A percentile compares a stretch with the other conserved stretches of the same genome.
These are phyloP conservation scores for Kodamaea fukazawae DNA, from an alignment of 805 yeast genomes.

Conservation along the genomic window DNA sequence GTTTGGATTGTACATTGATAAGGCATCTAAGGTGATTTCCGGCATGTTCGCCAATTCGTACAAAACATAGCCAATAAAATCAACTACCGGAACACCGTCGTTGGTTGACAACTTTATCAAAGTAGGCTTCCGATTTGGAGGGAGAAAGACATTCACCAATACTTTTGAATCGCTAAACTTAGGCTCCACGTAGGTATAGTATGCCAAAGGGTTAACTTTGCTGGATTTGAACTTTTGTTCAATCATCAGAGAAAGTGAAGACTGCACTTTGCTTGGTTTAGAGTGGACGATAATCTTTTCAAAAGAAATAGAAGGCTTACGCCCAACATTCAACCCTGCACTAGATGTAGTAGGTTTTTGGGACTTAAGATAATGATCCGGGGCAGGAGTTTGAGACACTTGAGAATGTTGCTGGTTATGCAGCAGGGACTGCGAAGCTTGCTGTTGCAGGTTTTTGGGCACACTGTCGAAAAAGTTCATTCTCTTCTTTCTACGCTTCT, in stretches of 20 bases:
- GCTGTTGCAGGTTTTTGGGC: constrained; percentile 10
- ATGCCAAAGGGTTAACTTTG: constrained; percentile 44
- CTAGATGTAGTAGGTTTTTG: background rate
- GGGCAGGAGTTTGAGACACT: constrained; percentile 9
- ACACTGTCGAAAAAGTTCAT: constrained; percentile 16
- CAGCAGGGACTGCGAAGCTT: background rate
- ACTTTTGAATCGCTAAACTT: constrained; percentile 12
- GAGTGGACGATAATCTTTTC: constrained; percentile 19
- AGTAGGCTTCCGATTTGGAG: constrained; percentile 29
- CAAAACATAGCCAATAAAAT: constrained; percentile 41
- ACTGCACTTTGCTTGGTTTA: constrained; percentile 37
- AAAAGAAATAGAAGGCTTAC: constrained; percentile 15
- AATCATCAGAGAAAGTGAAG: constrained; percentile 29
- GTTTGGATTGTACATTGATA: constrained; percentile 50
- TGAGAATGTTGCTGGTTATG: background rate
- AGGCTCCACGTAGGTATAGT: constrained; percentile 38
- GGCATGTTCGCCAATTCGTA: constrained; percentile 11
- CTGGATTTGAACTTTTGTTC: constrained; percentile 33
- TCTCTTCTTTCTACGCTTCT: constrained; percentile 18
- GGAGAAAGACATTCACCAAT: constrained; percentile 28
- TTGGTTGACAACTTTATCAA: constrained; percentile 23
- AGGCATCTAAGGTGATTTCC: background rate
- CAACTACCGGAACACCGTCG: constrained; percentile 30
- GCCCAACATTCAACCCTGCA: background rate
- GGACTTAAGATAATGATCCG: background rate